Evolutionary conservation across 805 yeast species (phyloP).

Genomic region (Blastobotrys muscicola): DNA sequence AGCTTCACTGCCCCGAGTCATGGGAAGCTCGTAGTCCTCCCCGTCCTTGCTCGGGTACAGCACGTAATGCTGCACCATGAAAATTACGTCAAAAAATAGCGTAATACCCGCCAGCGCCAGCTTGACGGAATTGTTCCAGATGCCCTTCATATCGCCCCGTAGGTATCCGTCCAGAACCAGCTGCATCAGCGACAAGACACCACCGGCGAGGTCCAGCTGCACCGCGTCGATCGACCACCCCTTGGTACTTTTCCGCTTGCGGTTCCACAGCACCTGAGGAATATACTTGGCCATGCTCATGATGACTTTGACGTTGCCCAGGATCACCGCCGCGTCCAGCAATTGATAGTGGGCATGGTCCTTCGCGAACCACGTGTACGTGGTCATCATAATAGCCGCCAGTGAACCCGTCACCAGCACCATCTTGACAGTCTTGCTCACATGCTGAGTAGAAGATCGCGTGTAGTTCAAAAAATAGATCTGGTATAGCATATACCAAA

Average conservation of each 20-base stretch:
- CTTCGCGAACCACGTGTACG: conserved; percentile 21
- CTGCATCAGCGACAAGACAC: conserved; percentile 32
- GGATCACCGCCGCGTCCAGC: conserved; percentile 32
- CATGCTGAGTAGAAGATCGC: conserved; percentile 23
- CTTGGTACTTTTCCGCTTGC: conserved; percentile 33
- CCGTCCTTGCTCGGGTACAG: neutral
- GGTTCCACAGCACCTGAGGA: conserved; percentile 39
- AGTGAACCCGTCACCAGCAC: conserved; percentile 9
- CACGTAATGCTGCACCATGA: conserved; percentile 23
- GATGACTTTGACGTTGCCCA: conserved; percentile 37
- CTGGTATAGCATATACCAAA: conserved; percentile 31
- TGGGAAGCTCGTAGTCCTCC: neutral
- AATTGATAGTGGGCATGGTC: conserved; percentile 15
- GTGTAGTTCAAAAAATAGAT: conserved; percentile 29
- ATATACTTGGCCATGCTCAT: conserved; percentile 39
- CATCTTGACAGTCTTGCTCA: conserved; percentile 20
- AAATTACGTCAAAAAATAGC: conserved; percentile 24
- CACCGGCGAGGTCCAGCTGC: conserved; percentile 35
- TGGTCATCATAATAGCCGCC: conserved; percentile 14
- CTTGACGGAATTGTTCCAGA: conserved; percentile 36
- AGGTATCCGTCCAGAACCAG: conserved; percentile 33
- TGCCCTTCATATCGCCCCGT: conserved; percentile 24
- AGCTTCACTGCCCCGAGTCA: neutral
- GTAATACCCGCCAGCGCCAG: conserved; percentile 34
- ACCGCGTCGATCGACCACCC: conserved; percentile 38